A percentile compares a stretch with the other conserved stretches of the same genome.
phyloP scores from a whole-genome alignment of 2,329 filamentous ascomycete genomes.

The Fusarium circinatum region DNA sequence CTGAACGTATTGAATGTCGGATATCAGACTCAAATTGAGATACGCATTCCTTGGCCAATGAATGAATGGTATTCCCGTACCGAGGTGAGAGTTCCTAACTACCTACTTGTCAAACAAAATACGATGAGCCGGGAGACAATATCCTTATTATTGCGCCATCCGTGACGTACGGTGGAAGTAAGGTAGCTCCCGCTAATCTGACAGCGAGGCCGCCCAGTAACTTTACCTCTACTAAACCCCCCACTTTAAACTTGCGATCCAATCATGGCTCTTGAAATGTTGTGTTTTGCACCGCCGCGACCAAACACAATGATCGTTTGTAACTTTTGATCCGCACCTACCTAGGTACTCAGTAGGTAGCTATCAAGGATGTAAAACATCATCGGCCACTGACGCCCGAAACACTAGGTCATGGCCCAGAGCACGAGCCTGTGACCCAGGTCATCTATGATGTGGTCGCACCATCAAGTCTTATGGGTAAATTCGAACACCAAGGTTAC shows the following conservation, averaged over 20 bases:
- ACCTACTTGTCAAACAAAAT: background rate
- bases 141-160: conserved; percentile 12
- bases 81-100: background rate
- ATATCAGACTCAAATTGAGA: background rate
- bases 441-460: conserved; percentile 1
- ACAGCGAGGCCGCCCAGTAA: conserved; percentile 34
- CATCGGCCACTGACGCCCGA: background rate
- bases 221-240: background rate
- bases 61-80: background rate
- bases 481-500: background rate
- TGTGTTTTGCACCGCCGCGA: conserved; percentile 22
- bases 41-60: background rate
- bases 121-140: background rate
- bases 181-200: conserved; percentile 22
- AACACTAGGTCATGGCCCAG: conserved; percentile 3
- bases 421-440: conserved; percentile 8
- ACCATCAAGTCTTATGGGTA: conserved; percentile 2
- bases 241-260: background rate
- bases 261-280: background rate
- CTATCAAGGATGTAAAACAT: background rate
- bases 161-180: conserved; percentile 4
- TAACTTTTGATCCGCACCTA: background rate
- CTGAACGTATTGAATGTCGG: background rate
- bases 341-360: background rate
- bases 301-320: background rate